phyloP scores from a whole-genome alignment of 2,329 filamentous ascomycete species.

The Penicillium sumatraense region DNA sequence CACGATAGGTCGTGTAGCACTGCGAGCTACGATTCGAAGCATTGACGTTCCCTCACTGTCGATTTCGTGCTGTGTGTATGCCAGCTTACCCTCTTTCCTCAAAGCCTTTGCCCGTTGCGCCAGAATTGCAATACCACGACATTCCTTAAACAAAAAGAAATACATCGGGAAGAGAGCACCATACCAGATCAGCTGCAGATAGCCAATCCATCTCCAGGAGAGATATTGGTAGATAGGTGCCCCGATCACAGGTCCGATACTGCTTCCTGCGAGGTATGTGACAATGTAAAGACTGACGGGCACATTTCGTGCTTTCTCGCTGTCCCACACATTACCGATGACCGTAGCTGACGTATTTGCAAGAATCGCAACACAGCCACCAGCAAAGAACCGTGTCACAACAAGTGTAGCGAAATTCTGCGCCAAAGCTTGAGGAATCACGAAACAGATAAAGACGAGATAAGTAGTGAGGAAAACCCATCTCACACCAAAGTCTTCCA shows the following conservation, averaged over 20 bases:
- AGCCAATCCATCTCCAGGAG: slow-evolving; percentile 45
- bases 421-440: slow-evolving; percentile 49
- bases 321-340: slow-evolving; percentile 39
- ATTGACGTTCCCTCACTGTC: slow-evolving; percentile 33
- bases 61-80: slow-evolving; percentile 40
- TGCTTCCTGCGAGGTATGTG: slow-evolving; percentile 46
- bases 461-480: slow-evolving; percentile 47
- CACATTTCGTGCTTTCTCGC: slow-evolving; percentile 40
- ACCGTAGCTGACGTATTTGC: slow-evolving; percentile 40
- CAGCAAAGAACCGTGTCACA: slow-evolving; percentile 50
- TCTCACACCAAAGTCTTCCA: slow-evolving; percentile 48
- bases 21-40: slow-evolving; percentile 35
- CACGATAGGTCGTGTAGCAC: slow-evolving; percentile 40
- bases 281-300: slow-evolving; percentile 50
- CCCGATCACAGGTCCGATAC: slow-evolving; percentile 51
- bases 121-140: slow-evolving; percentile 47
- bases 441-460: slow-evolving; percentile 45
- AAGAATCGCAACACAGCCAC: slow-evolving; percentile 45
- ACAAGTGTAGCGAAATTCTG: slow-evolving; percentile 52
- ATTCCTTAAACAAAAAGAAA: slow-evolving; percentile 46
- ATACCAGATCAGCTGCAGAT: slow-evolving; percentile 49
- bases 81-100: slow-evolving; percentile 35
- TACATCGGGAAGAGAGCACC: slow-evolving; percentile 43
- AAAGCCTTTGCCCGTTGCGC: slow-evolving; percentile 39
- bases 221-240: slow-evolving; percentile 35